A percentile compares a stretch with the other conserved stretches of the same genome.
These are phyloP conservation scores for Odonthalia washingtoniensis DNA, from an alignment of 31 red algal species.

Conservation along the genomic window DNA sequence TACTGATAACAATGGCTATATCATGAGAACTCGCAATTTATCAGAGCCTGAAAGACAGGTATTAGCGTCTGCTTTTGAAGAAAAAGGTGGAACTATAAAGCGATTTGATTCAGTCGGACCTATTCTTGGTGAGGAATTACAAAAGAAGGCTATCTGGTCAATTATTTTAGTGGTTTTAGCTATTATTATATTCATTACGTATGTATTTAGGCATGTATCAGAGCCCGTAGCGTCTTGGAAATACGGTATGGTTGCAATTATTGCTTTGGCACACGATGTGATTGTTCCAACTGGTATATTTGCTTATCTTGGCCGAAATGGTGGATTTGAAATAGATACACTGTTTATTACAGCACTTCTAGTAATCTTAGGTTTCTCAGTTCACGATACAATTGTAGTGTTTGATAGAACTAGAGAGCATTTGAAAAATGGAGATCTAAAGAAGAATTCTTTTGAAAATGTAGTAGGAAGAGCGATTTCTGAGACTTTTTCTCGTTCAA, in stretches of 20 bases:
- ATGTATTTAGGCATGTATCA: conserved; percentile 15
- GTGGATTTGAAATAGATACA: conserved; percentile 21
- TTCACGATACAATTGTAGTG: conserved; percentile 32
- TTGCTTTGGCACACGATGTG: conserved; percentile 13
- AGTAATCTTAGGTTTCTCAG: conserved; percentile 7
- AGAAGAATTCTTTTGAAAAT: conserved; percentile 15
- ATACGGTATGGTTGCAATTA: conserved; percentile 21
- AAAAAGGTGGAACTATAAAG: too few relatives aligned
- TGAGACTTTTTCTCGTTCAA: conserved; percentile 10
- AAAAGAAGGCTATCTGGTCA: background rate
- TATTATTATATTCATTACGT: conserved; percentile 6
- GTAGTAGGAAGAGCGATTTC: background rate
- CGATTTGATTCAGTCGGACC: too few relatives aligned
- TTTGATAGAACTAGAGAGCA: conserved; percentile 31
- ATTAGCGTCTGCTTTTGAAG: too few relatives aligned
- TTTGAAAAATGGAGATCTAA: background rate
- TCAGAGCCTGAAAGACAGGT: too few relatives aligned
- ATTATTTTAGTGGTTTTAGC: conserved; percentile 9
- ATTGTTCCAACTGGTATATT: conserved; percentile 26
- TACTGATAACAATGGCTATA: too few relatives aligned
- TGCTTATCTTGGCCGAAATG: background rate
- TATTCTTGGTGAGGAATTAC: conserved; percentile 1
- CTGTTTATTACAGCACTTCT: conserved; percentile 25
- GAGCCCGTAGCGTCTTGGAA: background rate
- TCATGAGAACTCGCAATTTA: too few relatives aligned